phyloP scores from a whole-genome alignment of 2,329 filamentous ascomycete species.

The Aphanocladium album region DNA sequence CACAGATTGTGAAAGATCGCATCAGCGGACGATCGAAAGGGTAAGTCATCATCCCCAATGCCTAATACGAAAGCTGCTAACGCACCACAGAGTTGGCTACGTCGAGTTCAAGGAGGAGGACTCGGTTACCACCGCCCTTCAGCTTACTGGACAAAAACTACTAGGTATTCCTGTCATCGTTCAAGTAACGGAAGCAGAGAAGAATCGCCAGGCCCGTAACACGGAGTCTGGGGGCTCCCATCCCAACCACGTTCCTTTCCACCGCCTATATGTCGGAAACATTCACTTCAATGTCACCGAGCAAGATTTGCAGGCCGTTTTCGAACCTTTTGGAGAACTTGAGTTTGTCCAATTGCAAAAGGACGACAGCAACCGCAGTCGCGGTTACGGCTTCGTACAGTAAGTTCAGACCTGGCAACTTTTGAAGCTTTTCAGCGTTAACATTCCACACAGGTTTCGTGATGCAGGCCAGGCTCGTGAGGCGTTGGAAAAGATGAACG shows the following conservation, averaged over 20 bases:
- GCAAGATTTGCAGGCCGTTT: constrained; percentile 89
- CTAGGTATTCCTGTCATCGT: constrained; percentile 98
- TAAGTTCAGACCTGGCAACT: constrained; percentile 40
- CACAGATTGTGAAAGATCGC: constrained; percentile 96
- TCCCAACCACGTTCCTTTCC: constrained; percentile 86
- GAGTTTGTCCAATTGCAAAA: constrained; percentile 98
- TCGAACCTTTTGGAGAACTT: constrained; percentile 94
- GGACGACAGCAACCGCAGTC: constrained; percentile 83
- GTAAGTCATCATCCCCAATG: constrained; percentile 47
- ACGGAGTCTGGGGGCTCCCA: constrained; percentile 64
- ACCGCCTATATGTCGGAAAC: constrained; percentile 97
- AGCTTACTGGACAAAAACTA: constrained; percentile 97
- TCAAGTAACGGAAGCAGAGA: constrained; percentile 97
- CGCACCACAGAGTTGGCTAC: constrained; percentile 75
- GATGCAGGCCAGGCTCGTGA: constrained; percentile 88
- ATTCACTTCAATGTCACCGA: constrained; percentile 99
- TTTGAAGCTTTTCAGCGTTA: too few relatives aligned
- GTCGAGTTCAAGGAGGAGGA: constrained; percentile 98
- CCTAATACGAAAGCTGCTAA: constrained; percentile 29
- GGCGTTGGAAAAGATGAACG: constrained; percentile 98
- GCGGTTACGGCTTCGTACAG: constrained; percentile 98
- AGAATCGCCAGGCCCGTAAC: constrained; percentile 92
- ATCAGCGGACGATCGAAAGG: constrained; percentile 97
- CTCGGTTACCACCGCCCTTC: constrained; percentile 85
- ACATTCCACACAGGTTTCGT: constrained; percentile 84